Percentiles rank a stretch among this genome's conserved stretches.
Conservation (phyloP, 2,329 filamentous ascomycete species). For the Hawksworthiomyces lignivorus region DNA sequence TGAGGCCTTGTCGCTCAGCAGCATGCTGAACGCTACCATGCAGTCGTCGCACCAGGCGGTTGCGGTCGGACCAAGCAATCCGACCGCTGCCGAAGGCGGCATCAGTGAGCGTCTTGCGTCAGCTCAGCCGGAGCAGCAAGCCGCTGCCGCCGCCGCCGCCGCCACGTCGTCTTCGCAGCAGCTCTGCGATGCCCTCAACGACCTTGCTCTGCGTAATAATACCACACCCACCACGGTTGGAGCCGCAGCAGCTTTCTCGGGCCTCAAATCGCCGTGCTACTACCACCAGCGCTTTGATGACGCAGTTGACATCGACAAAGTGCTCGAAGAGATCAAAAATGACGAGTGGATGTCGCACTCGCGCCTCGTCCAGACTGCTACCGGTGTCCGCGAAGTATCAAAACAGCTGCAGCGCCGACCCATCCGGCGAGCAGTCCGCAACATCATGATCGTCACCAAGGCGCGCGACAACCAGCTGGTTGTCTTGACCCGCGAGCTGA, state of each 20-base stretch:
- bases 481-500: conserved; percentile 75
- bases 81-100: not conserved
- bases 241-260: conserved; percentile 42
- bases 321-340: conserved; percentile 86
- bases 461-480: conserved; percentile 92
- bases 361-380: conserved; percentile 88
- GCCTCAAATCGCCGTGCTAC: conserved; percentile 88
- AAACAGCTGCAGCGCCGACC: conserved; percentile 89
- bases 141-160: not conserved
- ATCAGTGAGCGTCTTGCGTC: no score
- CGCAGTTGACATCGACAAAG: conserved; percentile 87
- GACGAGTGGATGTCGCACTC: conserved; percentile 91
- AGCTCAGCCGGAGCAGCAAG: no score
- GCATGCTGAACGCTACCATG: conserved; percentile 43
- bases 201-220: conserved; percentile 33
- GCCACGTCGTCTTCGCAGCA: conserved; percentile 44
- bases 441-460: conserved; percentile 98
- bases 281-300: conserved; percentile 97
- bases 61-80: conserved; percentile 17
- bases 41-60: conserved; percentile 16
- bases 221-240: not conserved
- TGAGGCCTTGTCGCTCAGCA: conserved; percentile 54
- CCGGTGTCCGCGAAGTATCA: conserved; percentile 88
- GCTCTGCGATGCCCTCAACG: conserved; percentile 54
- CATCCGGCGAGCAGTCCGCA: conserved; percentile 83